phyloP scores from a whole-genome alignment of 1,139 yeast species.

The Suhomyces ambrosiae region DNA sequence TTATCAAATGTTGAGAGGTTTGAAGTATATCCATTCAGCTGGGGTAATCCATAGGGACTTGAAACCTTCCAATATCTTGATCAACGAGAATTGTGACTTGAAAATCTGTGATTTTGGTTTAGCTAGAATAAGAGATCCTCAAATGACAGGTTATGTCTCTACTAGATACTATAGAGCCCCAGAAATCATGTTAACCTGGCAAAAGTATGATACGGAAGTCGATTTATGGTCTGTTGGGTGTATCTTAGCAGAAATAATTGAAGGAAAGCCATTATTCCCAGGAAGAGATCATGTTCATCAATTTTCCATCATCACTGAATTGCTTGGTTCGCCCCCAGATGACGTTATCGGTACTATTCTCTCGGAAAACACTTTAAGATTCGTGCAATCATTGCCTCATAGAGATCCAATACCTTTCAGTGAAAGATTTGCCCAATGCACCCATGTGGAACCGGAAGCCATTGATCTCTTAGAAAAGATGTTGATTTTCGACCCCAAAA shows the following conservation, averaged over 20 bases:
- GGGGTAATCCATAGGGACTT: slow-evolving; percentile 35
- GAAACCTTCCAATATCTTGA: slow-evolving; percentile 31
- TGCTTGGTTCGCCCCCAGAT: slow-evolving; percentile 93
- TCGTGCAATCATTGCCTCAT: slow-evolving; percentile 91
- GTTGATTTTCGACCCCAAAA: slow-evolving; percentile 93
- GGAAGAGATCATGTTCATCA: slow-evolving; percentile 99
- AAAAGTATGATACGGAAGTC: slow-evolving; percentile 96
- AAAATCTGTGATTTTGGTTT: slow-evolving; percentile 49
- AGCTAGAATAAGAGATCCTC: slow-evolving; percentile 97
- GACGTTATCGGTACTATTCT: slow-evolving; percentile 96
- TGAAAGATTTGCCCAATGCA: slow-evolving; percentile 67
- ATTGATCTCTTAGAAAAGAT: slow-evolving; percentile 84
- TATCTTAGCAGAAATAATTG: slow-evolving; percentile 97
- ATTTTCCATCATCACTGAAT: slow-evolving; percentile 92
- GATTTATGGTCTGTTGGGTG: slow-evolving; percentile 99
- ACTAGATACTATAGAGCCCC: slow-evolving; percentile 98
- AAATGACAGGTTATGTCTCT: slow-evolving; percentile 98
- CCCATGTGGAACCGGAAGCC: slow-evolving; percentile 88
- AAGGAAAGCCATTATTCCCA: slow-evolving; percentile 97
- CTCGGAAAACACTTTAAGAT: slow-evolving; percentile 90
- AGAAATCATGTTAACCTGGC: slow-evolving; percentile 99
- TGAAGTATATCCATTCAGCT: slow-evolving; percentile 32
- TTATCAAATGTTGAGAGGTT: slow-evolving; percentile 33
- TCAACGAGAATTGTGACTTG: slow-evolving; percentile 33
- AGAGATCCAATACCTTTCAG: slow-evolving; percentile 88